Evolutionary conservation across 108 stramenopile genomes (phyloP), one percentile per base, ranked within the genome.

Genomic region (Cyclotella atomus): DNA sequence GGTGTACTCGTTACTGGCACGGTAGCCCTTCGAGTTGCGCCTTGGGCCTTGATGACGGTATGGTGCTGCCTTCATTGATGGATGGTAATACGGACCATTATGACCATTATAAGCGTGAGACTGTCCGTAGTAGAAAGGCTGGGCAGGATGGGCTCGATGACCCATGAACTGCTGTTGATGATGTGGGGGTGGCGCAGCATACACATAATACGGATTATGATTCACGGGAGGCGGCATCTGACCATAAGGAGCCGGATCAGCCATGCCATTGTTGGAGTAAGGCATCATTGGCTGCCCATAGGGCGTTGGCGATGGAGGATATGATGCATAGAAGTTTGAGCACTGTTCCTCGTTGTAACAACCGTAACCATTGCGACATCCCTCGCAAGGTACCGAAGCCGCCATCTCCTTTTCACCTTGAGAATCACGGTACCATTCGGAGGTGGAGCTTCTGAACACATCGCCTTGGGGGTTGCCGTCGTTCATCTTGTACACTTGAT

Each of bases 381-480:
- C 52, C 10, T 52, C 21, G 5, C 52, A 52, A 52, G 4, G 52
- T 23, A 52, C 52, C 3, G 52, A 3, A 52, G 52, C 52, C 52
- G 52, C 24, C 52, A 52, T 52, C 21, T 52, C 21, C 24, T 52
- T 23, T 19, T 52, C 52, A 23, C 52, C 52, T 52, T 52, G 52
- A 21, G 10, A 19, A 52, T 52, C 52, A 52, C 52, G n/a, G 20
- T 52, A 1, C 20, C 52, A 23, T 52, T 52, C 52, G 24, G 21
- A 52, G 4, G n/a, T 52, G 10, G 52, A 9, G 21, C 10, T 23
- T 52, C 38, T 41, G 9, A 41, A 9, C 9, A 41, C 6, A 12
- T 6, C 38, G 12, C 38, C 38, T 41, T 12, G 38, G 12, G 38
- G 38, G 38, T 41, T 41, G 6, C 38, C 9, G 6, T 41, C 38